phyloP scores from a whole-genome alignment of 768 basidiomycete species.

The Boletus vermiculosoides region DNA sequence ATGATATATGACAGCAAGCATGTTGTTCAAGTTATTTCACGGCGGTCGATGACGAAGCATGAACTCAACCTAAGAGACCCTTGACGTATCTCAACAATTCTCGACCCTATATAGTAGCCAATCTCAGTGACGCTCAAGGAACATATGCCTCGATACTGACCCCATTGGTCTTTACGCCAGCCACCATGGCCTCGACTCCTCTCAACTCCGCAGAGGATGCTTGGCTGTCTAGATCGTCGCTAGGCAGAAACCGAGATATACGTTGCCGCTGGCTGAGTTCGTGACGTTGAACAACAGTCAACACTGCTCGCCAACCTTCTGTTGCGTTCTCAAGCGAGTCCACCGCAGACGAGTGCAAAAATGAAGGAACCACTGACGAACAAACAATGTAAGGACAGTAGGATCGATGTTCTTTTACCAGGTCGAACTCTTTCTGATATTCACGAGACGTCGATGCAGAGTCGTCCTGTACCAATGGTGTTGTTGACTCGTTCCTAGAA shows the following conservation, averaged over 20 bases:
- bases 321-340: constrained; percentile 33
- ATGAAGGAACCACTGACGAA: constrained; percentile 61
- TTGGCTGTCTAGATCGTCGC: constrained; percentile 30
- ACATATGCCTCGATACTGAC: constrained; percentile 42
- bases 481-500: constrained; percentile 26
- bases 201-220: constrained; percentile 36
- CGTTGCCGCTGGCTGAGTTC: constrained; percentile 60
- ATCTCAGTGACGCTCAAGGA: constrained; percentile 10
- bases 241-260: constrained; percentile 29
- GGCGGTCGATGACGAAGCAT: background rate
- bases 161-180: constrained; percentile 70
- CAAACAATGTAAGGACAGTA: constrained; percentile 83
- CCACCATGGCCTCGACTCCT: constrained; percentile 71
- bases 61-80: constrained; percentile 54
- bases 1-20: background rate
- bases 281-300: constrained; percentile 64
- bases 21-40: background rate
- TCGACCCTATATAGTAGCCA: constrained; percentile 47
- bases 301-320: constrained; percentile 83
- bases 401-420: constrained; percentile 78
- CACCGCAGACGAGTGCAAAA: constrained; percentile 35
- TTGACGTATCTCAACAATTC: constrained; percentile 75
- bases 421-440: constrained; percentile 56
- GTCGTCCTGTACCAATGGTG: constrained; percentile 8
- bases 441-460: constrained; percentile 20